Conservation (phyloP, 2,329 filamentous ascomycete genomes). For the Xylariomycetidae sp. region DNA sequence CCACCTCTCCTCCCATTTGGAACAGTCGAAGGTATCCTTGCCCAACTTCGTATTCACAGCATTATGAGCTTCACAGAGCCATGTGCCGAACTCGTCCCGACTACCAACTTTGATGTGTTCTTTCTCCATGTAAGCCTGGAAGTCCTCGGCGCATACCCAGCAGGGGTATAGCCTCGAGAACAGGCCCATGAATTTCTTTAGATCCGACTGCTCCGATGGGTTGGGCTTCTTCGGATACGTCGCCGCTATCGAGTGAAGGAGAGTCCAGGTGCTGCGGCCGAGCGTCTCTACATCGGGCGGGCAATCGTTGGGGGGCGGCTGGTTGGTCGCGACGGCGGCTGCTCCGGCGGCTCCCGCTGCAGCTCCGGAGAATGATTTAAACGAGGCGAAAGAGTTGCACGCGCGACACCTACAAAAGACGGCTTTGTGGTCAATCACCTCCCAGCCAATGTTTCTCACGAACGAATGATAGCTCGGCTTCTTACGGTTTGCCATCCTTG, state of each 20-base stretch:
- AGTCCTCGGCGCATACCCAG: slow-evolving; percentile 92
- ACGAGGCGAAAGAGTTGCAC: slow-evolving; percentile 61
- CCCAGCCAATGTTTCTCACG: too few relatives aligned
- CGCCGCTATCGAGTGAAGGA: slow-evolving; percentile 87
- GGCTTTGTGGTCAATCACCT: too few relatives aligned
- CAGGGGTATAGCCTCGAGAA: slow-evolving; percentile 91
- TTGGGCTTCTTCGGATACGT: slow-evolving; percentile 73
- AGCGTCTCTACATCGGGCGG: slow-evolving; percentile 86
- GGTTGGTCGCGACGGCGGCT: slow-evolving; percentile 25
- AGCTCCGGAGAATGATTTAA: slow-evolving; percentile 48
- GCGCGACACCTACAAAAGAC: slow-evolving; percentile 56
- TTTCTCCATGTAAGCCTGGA: slow-evolving; percentile 72
- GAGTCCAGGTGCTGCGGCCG: slow-evolving; percentile 85
- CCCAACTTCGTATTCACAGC: slow-evolving; percentile 86
- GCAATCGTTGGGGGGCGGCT: slow-evolving; percentile 59
- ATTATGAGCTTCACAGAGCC: slow-evolving; percentile 85
- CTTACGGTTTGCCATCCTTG: slow-evolving; percentile 81
- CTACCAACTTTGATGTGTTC: slow-evolving; percentile 60
- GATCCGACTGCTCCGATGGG: slow-evolving; percentile 65
- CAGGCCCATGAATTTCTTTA: slow-evolving; percentile 69
- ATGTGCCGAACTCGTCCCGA: slow-evolving; percentile 68
- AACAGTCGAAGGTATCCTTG: slow-evolving; percentile 87
- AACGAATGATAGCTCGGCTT: too few relatives aligned
- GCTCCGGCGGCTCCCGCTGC: slow-evolving; percentile 29
- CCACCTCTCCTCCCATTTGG: slow-evolving; percentile 90